Conservation (phyloP, 768 basidiomycete genomes). For the Bullera alba region DNA sequence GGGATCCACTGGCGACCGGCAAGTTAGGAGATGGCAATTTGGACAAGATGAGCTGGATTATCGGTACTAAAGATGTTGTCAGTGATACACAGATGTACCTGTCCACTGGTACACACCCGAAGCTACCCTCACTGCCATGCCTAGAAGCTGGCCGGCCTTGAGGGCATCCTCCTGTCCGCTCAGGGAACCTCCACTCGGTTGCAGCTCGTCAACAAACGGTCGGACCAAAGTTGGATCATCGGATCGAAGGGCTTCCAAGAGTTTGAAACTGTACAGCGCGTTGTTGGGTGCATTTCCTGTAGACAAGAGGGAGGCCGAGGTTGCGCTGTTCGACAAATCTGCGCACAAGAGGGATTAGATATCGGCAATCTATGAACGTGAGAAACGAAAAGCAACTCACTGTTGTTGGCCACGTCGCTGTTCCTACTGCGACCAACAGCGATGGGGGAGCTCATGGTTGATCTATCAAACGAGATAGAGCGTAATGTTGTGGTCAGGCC, state of each 20-base stretch:
- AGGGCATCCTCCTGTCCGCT: conserved; percentile 16
- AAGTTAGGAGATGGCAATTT: conserved; percentile 17
- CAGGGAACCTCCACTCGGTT: conserved; percentile 8
- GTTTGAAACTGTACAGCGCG: conserved; percentile 39
- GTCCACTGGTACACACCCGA: conserved; percentile 15
- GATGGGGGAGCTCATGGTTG: too few relatives aligned
- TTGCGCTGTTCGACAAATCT: too few relatives aligned
- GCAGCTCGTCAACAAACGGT: conserved; percentile 40
- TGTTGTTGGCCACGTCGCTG: too few relatives aligned
- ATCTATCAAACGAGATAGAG: too few relatives aligned
- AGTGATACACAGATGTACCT: background rate
- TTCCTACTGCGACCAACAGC: too few relatives aligned
- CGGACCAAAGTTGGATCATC: conserved; percentile 39
- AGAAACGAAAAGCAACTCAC: too few relatives aligned
- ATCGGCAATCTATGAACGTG: too few relatives aligned
- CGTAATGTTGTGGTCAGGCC: too few relatives aligned
- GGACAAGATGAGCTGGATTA: conserved; percentile 15
- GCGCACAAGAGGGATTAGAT: too few relatives aligned
- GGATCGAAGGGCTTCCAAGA: conserved; percentile 36
- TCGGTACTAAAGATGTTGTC: conserved; percentile 10
- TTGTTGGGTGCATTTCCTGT: too few relatives aligned
- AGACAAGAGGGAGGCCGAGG: too few relatives aligned
- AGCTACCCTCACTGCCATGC: conserved; percentile 31
- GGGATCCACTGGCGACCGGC: conserved; percentile 6
- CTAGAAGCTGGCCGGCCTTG: conserved; percentile 18